Conservation (phyloP, 2,329 filamentous ascomycete species). For the Fragosphaeria purpurea region DNA sequence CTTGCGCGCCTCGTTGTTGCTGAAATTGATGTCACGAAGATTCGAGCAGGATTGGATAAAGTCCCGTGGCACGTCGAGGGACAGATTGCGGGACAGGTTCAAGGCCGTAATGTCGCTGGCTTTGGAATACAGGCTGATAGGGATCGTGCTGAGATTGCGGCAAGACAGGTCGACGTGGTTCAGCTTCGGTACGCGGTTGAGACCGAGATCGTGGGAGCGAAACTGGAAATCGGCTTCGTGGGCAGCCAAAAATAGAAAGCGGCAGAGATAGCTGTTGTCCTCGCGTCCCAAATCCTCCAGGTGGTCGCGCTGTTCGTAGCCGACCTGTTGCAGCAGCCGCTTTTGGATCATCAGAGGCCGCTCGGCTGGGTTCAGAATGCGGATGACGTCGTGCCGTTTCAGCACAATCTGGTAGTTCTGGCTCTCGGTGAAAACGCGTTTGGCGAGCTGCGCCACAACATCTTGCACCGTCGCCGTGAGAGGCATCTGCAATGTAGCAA, state of each 20-base stretch:
- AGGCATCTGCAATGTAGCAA: conserved; percentile 78
- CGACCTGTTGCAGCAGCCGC: conserved; percentile 77
- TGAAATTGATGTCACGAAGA: conserved; percentile 89
- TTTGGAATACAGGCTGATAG: conserved; percentile 86
- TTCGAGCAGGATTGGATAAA: conserved; percentile 92
- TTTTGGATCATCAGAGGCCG: conserved; percentile 88
- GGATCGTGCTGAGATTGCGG: conserved; percentile 86
- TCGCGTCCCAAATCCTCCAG: conserved; percentile 92
- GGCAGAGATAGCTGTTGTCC: conserved; percentile 93
- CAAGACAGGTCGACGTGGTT: conserved; percentile 89
- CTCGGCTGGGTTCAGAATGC: conserved; percentile 69
- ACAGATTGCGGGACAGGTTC: conserved; percentile 86
- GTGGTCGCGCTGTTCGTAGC: conserved; percentile 76
- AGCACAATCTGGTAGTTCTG: conserved; percentile 93
- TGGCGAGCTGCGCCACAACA: conserved; percentile 79
- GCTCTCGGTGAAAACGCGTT: conserved; percentile 89
- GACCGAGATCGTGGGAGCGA: conserved; percentile 66
- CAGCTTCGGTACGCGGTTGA: conserved; percentile 78
- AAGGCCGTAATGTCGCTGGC: conserved; percentile 88
- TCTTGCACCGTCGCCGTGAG: conserved; percentile 79
- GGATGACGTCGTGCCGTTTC: conserved; percentile 81
- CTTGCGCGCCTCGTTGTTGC: conserved; percentile 83
- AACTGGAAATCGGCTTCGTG: conserved; percentile 74
- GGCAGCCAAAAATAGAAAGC: conserved; percentile 87
- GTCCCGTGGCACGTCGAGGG: conserved; percentile 85